Base-by-base conservation (phyloP, 1,139 yeast genomes). In the Diutina neorugosa region DNA sequence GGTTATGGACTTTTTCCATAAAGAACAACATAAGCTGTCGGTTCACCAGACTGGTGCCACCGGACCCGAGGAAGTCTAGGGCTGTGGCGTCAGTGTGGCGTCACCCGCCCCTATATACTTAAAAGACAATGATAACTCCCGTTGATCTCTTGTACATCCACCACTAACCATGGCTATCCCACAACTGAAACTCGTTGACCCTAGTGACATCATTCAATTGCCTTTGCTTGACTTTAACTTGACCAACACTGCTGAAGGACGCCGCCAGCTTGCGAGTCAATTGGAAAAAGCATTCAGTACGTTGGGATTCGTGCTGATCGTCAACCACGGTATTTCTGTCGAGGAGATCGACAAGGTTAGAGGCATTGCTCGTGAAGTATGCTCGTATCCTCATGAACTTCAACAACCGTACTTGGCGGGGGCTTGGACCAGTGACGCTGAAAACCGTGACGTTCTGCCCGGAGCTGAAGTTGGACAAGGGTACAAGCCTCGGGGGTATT, bases 381-480 rank as follows among this genome's bases (percentile, higher is more conserved):
- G 69, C 48, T 74, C 73, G 27, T 59, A 73, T n/a, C 73, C 79
- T 1, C 70, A 71, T 12, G 75, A 71, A 20, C 78, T 19, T 69
- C 73, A 2, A 57, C 62, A 23, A 61, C 63, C 61, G 20, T 59
- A 58, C 53, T 55, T 64, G 18, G 69, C 70, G 3, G 70, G 69
- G 2, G 67, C 69, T n/a, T 59, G 60, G 57, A 65, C 65, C 42
- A 62, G 70, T 1, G 70, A 67, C 55, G 55, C 61, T 5, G 71
- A 68, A 57, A 70, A 68, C 52, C 55, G 70, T 21, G 44, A 64
- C 6, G 65, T 63, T 20, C 65, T 70, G 1, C 66, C 49, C 23
- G 80, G 80, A 1, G 77, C 74, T 12, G 78, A 75, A 56, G 63
- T 78, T 51, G 78, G 78, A 11, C 63, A 65, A 34, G 80, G 80